Base-by-base conservation (phyloP, 805 yeast species). In the Ogataea trehalophila region DNA sequence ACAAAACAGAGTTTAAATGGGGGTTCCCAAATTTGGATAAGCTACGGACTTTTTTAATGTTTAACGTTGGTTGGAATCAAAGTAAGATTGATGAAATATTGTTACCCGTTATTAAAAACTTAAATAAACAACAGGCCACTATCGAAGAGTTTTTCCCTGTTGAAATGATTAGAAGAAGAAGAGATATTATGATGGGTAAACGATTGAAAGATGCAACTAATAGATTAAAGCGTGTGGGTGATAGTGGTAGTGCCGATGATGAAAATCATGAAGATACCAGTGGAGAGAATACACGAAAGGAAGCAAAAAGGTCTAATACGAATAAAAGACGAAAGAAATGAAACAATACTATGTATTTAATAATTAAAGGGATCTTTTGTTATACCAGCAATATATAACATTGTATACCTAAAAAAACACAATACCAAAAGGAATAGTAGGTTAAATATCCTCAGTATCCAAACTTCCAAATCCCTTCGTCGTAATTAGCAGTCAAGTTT, bases 21-120 rank as follows among this genome's bases (percentile, higher is more conserved):
- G 98, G 97, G 0, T 68, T 72, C 2, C 97, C 97, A 0, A 89
- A 87, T 61, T 66, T 91, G 49, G 97, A 90, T 56, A 81, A 80
- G 54, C 69, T 94, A 43, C 69, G 97, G 31, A 72, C 79, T 0
- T 91, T 78, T 55, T 70, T 94, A 63, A 77, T 77, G 76, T 71
- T 68, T 41, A 80, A 80, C 40, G 81, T 90, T 8, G 90, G 91
- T 2, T 95, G 99, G 97, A 69, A 76, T 2, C 81, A 80, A 57
- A 81, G 75, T 8, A 75, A 79, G 49, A 83, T 88, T 2, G 95
- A 92, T 59, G 91, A 87, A 58, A 83, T 90, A 3, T 69, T 94
- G 61, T 74, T 91, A 17, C 99, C 99, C 3, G 77, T 94, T 46
- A 83, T 94, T 16, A 76, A 82, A 55, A 90, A 85, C 56, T 76